phyloP scores from a whole-genome alignment of 768 basidiomycete species.

The Hypsizygus marmoreus region DNA sequence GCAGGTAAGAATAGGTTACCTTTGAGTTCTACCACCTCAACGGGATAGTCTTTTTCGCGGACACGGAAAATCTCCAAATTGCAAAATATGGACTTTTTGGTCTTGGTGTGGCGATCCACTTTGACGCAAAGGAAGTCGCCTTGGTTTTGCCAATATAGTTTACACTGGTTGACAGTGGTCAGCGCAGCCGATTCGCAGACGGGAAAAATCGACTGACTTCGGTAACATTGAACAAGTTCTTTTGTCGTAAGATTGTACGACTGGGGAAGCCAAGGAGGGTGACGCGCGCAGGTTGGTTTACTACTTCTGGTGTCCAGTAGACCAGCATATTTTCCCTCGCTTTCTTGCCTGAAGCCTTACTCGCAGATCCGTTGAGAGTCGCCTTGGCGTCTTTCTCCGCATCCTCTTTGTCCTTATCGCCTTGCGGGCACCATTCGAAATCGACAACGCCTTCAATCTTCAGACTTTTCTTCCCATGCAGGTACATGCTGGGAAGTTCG shows the following conservation, averaged over 20 bases:
- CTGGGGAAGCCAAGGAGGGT: slow-evolving; percentile 90
- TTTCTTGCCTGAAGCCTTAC: slow-evolving; percentile 59
- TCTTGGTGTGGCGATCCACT: slow-evolving; percentile 98
- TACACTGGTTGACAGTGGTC: slow-evolving; percentile 62
- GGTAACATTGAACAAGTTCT: slow-evolving; percentile 97
- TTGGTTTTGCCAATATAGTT: slow-evolving; percentile 97
- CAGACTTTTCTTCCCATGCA: slow-evolving; percentile 94
- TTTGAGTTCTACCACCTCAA: slow-evolving; percentile 97
- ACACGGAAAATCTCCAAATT: slow-evolving; percentile 98
- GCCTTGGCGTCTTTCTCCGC: slow-evolving; percentile 51
- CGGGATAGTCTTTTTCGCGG: slow-evolving; percentile 96
- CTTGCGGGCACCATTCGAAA: slow-evolving; percentile 97
- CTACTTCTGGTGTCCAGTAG: slow-evolving; percentile 97
- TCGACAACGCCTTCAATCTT: slow-evolving; percentile 98
- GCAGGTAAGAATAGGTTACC: slow-evolving; percentile 45
- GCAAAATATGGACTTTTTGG: slow-evolving; percentile 97
- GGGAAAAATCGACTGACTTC: too few species aligned
- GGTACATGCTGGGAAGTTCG: slow-evolving; percentile 90
- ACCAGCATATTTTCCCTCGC: slow-evolving; percentile 88
- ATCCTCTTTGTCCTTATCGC: slow-evolving; percentile 86
- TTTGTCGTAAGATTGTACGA: slow-evolving; percentile 81
- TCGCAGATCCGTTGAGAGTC: slow-evolving; percentile 27
- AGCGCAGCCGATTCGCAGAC: too few species aligned
- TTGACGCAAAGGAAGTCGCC: slow-evolving; percentile 99
- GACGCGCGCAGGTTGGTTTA: slow-evolving; percentile 95